Percentiles rank a stretch among this genome's conserved stretches.
Evolutionary conservation across 1,139 yeast species (phyloP).

Genomic region (Suzukiozyma palmioleophila): DNA sequence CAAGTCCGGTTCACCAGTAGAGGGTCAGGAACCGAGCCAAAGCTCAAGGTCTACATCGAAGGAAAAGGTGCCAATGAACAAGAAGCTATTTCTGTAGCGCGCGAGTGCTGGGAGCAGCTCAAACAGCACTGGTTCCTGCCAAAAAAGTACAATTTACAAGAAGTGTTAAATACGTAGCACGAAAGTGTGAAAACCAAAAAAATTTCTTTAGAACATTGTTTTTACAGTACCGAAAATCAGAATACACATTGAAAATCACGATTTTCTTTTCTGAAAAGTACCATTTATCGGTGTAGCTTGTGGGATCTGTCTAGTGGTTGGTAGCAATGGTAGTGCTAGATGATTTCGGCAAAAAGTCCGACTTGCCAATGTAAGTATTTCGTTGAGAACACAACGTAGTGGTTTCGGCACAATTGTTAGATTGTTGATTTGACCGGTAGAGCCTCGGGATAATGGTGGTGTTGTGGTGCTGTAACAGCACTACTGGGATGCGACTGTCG

Average conservation of each 20-base stretch:
- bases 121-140: constrained; percentile 60
- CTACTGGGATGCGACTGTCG: too few species aligned
- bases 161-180: constrained; percentile 10
- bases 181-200: constrained; percentile 3
- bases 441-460: too few species aligned
- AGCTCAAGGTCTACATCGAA: constrained; percentile 86
- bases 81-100: constrained; percentile 50
- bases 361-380: constrained; percentile 42
- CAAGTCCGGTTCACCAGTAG: constrained; percentile 74
- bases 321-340: constrained; percentile 15
- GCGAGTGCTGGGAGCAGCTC: constrained; percentile 64
- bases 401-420: too few species aligned
- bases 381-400: too few species aligned
- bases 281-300: background rate
- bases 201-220: background rate
- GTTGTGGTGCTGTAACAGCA: too few species aligned
- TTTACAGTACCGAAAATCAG: background rate
- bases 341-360: constrained; percentile 38
- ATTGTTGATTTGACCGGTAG: too few species aligned
- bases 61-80: constrained; percentile 49
- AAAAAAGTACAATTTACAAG: constrained; percentile 31
- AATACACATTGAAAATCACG: background rate
- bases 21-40: constrained; percentile 97
- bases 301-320: background rate
- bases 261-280: background rate